A percentile compares a stretch with the other conserved stretches of the same genome.
phyloP scores from a whole-genome alignment of 2,329 filamentous ascomycete species.

The Periconia sp. region DNA sequence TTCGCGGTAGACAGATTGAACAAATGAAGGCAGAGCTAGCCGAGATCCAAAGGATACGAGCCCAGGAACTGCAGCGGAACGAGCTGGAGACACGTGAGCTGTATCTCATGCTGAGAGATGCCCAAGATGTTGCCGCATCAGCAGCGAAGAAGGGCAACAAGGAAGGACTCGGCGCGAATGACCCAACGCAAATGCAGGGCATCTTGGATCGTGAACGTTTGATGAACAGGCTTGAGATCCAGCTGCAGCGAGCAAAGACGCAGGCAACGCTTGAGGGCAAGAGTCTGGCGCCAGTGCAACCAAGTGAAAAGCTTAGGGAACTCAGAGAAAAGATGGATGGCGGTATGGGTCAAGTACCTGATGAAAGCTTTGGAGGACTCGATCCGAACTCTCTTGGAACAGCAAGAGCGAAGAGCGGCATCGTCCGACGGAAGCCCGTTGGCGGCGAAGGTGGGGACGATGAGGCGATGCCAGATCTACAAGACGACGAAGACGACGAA shows the following conservation, averaged over 20 bases:
- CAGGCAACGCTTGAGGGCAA: conserved; percentile 96
- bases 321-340: conserved; percentile 94
- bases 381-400: conserved; percentile 71
- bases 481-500: conserved; percentile 64
- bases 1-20: conserved; percentile 85
- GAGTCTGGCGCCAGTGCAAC: conserved; percentile 82
- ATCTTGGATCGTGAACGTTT: conserved; percentile 91
- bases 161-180: conserved; percentile 63
- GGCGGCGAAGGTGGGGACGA: conserved; percentile 48
- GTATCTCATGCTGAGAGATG: conserved; percentile 97
- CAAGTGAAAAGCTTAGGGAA: conserved; percentile 89
- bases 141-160: conserved; percentile 69
- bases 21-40: conserved; percentile 88
- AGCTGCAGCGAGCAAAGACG: conserved; percentile 95
- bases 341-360: conserved; percentile 52
- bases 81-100: conserved; percentile 95
- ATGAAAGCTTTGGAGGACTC: conserved; percentile 57
- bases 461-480: conserved; percentile 48
- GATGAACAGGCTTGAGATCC: conserved; percentile 92
- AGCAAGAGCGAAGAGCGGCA: conserved; percentile 49
- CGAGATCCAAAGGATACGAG: conserved; percentile 81
- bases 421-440: conserved; percentile 47
- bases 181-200: conserved; percentile 82
- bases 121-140: conserved; percentile 92
- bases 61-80: conserved; percentile 90